Base-by-base conservation (phyloP, 2,329 filamentous ascomycete species). In the Apiospora malaysiana region DNA sequence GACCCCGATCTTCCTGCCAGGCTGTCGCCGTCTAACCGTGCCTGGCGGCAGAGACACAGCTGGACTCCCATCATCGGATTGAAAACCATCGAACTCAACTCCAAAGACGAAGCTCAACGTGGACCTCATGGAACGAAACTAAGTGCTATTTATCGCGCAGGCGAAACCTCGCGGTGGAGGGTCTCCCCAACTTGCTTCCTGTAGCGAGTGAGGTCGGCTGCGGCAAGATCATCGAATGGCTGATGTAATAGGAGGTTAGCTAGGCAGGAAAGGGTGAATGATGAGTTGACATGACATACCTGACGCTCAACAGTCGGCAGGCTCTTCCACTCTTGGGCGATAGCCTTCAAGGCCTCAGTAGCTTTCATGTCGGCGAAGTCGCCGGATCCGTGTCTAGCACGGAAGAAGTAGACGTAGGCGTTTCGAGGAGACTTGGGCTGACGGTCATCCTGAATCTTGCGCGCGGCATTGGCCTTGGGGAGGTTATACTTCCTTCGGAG, bases 391-490 rank as follows among this genome's bases (percentile, higher is more conserved):
- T 79, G 83, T 70, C 81, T 81, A 14, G 81, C 76, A 76, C 81
- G 81, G 70, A 81, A 70, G 77, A 79, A 89, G 4, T 79, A 70
- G 10, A 69, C 66, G 73, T 76, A 88, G 37, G 82, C 32, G 16
- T 69, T 75, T 16, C 46, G 0, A 14, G 83, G 75, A 46, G 73
- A 75, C 77, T 83, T 85, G 73, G 88, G 88, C 45, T 81, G 72
- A 51, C 88, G 87, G 2, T 83, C 79, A 75, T 90, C 88, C 2
- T 72, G 73, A 73, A 90, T 83, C 47, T 42, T 68, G 25, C 1
- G 45, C 4, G 23, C 69, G 0, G 68, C 73, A 74, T 23, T 68
- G 3, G 27, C 59, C 73, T 77, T 76, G 67, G 78, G 78, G 73
- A 77, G 76, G 67, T 75, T 72, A 68, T 76, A 76, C 70, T 83